Conservation (phyloP, 306 rosid species). For the Oxytropis ochrocephala region DNA sequence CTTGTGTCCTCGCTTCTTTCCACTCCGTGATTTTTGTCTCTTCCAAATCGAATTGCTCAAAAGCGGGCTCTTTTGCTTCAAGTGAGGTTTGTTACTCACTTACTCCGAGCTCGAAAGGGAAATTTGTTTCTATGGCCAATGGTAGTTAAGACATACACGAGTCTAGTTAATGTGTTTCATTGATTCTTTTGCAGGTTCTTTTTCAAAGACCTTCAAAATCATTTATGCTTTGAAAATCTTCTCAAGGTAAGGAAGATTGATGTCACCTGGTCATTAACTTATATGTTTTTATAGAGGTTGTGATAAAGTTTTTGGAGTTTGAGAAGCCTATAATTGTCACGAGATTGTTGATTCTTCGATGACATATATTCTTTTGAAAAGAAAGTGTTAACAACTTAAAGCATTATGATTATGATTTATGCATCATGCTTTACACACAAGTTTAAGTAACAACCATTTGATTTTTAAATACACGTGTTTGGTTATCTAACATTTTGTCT, state of each 20-base stretch:
- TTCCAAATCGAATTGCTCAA: constrained; percentile 33
- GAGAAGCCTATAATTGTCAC: background rate
- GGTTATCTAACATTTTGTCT: background rate
- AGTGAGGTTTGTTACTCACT: constrained; percentile 92
- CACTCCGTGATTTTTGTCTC: constrained; percentile 85
- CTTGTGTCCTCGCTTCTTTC: constrained; percentile 89
- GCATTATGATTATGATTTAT: background rate
- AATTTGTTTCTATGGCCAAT: constrained; percentile 11
- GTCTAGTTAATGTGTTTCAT: constrained; percentile 4
- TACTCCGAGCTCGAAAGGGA: constrained; percentile 15
- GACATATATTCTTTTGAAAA: background rate
- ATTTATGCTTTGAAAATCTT: constrained; percentile 74
- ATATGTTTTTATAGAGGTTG: constrained; percentile 11
- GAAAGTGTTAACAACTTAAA: background rate
- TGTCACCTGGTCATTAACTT: constrained; percentile 6
- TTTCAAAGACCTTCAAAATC: constrained; percentile 36
- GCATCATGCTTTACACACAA: background rate
- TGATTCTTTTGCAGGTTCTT: constrained; percentile 47
- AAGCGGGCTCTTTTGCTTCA: constrained; percentile 37
- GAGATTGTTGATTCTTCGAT: background rate
- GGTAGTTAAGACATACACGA: background rate
- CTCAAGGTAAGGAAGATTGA: constrained; percentile 64
- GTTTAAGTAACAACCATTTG: background rate
- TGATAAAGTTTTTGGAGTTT: background rate
- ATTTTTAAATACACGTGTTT: background rate